Percentiles rank a stretch among this genome's conserved stretches.
Evolutionary conservation across 2,329 filamentous ascomycete genomes (phyloP).

Genomic region (Malbranchea zuffiana): DNA sequence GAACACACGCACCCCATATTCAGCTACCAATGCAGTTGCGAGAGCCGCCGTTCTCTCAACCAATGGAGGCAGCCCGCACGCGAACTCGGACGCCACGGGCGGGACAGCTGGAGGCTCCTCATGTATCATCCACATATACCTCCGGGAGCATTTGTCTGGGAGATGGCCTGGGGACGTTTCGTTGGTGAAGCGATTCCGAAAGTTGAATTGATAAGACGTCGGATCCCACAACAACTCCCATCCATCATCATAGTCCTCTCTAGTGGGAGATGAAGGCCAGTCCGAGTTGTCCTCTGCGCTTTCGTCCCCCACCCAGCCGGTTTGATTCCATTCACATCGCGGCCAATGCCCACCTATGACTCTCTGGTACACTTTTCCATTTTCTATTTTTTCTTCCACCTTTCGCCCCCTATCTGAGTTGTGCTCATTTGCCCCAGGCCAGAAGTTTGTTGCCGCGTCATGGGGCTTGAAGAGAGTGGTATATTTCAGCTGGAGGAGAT

Average conservation of each 20-base stretch:
- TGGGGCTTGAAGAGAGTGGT: constrained; percentile 5
- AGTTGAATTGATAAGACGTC: constrained; percentile 3
- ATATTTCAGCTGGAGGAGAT: constrained; percentile 5
- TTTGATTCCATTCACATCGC: background rate
- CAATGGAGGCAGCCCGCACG: no score
- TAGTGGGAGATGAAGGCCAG: no score
- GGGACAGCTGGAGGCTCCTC: background rate
- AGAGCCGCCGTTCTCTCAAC: constrained; percentile 9
- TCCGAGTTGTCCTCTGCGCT: no score
- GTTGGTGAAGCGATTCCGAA: constrained; percentile 6
- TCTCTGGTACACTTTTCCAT: constrained; percentile 3
- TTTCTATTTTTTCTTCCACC: constrained; percentile 3
- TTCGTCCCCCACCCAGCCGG: no score
- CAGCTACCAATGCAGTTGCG: constrained; percentile 9
- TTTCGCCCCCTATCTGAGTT: background rate
- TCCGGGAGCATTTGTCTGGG: no score
- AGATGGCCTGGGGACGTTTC: no score
- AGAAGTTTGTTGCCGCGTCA: constrained; percentile 3
- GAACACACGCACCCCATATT: constrained; percentile 9
- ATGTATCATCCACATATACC: no score
- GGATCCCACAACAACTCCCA: constrained; percentile 8
- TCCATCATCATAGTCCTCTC: no score
- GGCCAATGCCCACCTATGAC: no score
- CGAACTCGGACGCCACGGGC: background rate
- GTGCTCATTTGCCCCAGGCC: background rate